Base-by-base conservation (phyloP, 768 basidiomycete species). In the Cantharellus anzutake region DNA sequence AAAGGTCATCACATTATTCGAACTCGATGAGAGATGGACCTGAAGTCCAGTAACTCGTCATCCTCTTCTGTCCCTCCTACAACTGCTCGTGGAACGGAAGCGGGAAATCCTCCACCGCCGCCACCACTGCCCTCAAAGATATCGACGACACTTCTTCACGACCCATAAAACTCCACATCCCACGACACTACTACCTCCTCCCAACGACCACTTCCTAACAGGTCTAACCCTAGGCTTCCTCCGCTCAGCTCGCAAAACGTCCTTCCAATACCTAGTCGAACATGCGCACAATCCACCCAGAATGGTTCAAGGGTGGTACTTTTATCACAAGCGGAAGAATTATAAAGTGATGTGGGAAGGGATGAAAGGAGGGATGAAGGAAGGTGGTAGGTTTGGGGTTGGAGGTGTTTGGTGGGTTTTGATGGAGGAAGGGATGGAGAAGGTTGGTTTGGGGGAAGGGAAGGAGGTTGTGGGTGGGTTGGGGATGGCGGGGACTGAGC, bases 311-410 rank as follows among this genome's bases (percentile, higher is more conserved):
- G 91, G 91, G 61, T 93, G 91, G 90, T 94, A 92, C 70, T 85
- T 89, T 66, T 93, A 94, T 80, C 86, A 89, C 69, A 93, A 93
- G 75, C 91, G 88, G 38, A 94, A 93, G 71, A 93, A 93, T 74
- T 93, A 92, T 75, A 75, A 79, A 65, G 80, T 91, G 64, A 76
- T 89, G 66, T 75, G 81, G 62, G 83, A 78, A 0, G 89, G 78
- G 4, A 68, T 92, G 68, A 79, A 78, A 65, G 81, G 79, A 14
- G 89, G 79, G 3, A 83, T 76, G 1, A 62, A 63, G 60, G 79
- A 86, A 57, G 83, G 56, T 29, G 44, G 69, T 57, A 76, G 73
- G 65, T 70, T 89, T 44, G 75, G 75, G 11, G 64, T 68, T 7
- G 68, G 71, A n/a, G 78, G 72, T 48, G 64, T 73, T 20, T 73